These are phyloP conservation scores for Podila minutissima DNA, from an alignment of 192 early-diverging fungal species.

Conservation along the genomic window DNA sequence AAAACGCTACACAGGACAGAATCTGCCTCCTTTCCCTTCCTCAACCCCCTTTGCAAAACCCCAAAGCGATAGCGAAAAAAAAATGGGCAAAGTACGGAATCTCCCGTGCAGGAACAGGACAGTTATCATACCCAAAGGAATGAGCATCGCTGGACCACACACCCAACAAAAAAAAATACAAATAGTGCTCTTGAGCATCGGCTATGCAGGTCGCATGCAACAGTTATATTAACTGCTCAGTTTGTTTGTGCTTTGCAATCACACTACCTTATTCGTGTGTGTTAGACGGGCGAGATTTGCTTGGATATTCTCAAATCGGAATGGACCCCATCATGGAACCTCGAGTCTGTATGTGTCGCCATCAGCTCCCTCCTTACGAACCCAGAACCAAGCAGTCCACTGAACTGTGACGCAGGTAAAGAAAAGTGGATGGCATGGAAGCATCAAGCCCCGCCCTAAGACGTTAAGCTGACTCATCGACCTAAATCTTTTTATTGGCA, in stretches of 20 bases:
- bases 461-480: background rate
- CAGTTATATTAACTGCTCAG: background rate
- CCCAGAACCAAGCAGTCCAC: constrained; percentile 89
- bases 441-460: background rate
- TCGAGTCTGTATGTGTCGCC: constrained; percentile 85
- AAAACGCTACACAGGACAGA: no score
- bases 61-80: no score
- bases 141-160: no score
- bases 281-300: constrained; percentile 94
- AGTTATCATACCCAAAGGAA: no score
- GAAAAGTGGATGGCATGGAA: background rate
- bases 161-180: background rate
- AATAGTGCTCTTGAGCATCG: background rate
- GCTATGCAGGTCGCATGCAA: background rate
- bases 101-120: no score
- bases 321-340: constrained; percentile 97
- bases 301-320: constrained; percentile 93
- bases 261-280: background rate
- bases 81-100: no score
- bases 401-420: constrained; percentile 90
- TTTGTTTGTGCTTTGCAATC: background rate
- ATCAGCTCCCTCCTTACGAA: constrained; percentile 84
- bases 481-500: background rate
- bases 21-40: no score
- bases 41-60: no score